phyloP scores from a whole-genome alignment of 208 protist species.

The Angomonas deanei region DNA sequence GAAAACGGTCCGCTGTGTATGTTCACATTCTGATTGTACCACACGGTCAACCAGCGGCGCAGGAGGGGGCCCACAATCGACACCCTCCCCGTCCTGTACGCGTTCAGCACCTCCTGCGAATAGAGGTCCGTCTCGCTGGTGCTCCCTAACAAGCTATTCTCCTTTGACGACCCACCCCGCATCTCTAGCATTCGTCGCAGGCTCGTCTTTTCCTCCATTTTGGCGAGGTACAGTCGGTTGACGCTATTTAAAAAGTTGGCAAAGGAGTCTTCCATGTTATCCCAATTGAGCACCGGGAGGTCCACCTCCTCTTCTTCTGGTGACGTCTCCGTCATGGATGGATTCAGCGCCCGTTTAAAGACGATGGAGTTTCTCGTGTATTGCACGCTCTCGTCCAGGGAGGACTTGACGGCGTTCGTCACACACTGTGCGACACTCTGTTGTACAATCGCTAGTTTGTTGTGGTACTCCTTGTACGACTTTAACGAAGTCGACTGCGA shows the following conservation, averaged over 20 bases:
- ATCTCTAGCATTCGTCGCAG: slow-evolving; percentile 75
- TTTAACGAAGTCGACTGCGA: slow-evolving; percentile 57
- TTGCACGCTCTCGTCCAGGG: slow-evolving; percentile 15
- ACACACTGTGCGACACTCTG: slow-evolving; percentile 42
- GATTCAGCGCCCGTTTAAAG: not conserved
- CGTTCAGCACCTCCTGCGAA: slow-evolving; percentile 45
- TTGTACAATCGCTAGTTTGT: slow-evolving; percentile 51
- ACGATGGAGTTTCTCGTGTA: not conserved
- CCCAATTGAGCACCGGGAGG: not conserved
- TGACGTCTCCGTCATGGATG: not conserved
- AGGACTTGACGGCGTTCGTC: slow-evolving; percentile 40
- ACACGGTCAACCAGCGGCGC: slow-evolving; percentile 49
- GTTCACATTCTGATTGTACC: slow-evolving; percentile 13
- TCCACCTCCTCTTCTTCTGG: not conserved
- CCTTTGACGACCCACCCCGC: slow-evolving; percentile 33
- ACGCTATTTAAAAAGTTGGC: slow-evolving; percentile 28
- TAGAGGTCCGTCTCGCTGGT: slow-evolving; percentile 28
- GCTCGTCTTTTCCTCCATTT: slow-evolving; percentile 31
- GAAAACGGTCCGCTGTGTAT: not conserved
- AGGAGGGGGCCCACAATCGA: slow-evolving; percentile 61
- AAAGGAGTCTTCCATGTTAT: slow-evolving; percentile 23
- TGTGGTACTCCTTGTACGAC: slow-evolving; percentile 71
- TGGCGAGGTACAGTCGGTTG: slow-evolving; percentile 47
- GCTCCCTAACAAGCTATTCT: slow-evolving; percentile 29
- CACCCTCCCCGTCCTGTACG: slow-evolving; percentile 62